Evolutionary conservation across 2,329 filamentous ascomycete species (phyloP), one percentile per base, ranked within the genome.

Genomic region (Coniochaeta sp.): DNA sequence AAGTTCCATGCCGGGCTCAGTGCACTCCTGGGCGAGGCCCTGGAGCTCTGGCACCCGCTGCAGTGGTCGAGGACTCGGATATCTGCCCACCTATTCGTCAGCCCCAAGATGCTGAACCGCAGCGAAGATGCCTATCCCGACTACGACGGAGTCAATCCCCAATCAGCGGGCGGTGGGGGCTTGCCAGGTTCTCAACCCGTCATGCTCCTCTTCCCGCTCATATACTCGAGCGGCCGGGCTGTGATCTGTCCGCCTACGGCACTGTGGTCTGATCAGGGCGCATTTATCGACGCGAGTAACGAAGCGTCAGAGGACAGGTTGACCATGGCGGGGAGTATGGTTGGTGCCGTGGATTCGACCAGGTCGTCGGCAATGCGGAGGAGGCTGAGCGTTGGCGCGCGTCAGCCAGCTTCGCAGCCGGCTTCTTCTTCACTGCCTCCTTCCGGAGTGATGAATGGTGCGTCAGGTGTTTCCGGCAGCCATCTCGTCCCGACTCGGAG

Each of bases 181-280:
- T 14, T 8, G 6, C 5, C 45, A 16, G 26, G 26, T 18, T n/a
- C 22, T 3, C 6, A 47, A 13, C 6, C 42, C 2, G 45, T 47
- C 3, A 12, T 18, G 26, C 7, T 31, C 3, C 28, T 47, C n/a
- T 47, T 47, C 14, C 45, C 45, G 24, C 3, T 30, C 24, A 30
- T 47, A 24, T 18, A 14, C 45, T 13, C 10, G 6, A 12, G 16
- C n/a, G 26, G 12, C 2, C 12, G 26, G 20, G 18, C 12, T 26
- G 10, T 63, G 31, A 55, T 64, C 26, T 55, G 56, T 3, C 59
- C 64, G 3, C n/a, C n/a, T n/a, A 53, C 59, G 0, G 60, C 55
- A 13, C 53, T 65, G 8, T 61, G 59, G 40, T 60, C 57, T 4
- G 55, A 60, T 4, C 63, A 65, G 31, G n/a, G 5, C 16, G 48